Conservation (phyloP, 1,139 yeast species). For the Diutina rugosa region DNA sequence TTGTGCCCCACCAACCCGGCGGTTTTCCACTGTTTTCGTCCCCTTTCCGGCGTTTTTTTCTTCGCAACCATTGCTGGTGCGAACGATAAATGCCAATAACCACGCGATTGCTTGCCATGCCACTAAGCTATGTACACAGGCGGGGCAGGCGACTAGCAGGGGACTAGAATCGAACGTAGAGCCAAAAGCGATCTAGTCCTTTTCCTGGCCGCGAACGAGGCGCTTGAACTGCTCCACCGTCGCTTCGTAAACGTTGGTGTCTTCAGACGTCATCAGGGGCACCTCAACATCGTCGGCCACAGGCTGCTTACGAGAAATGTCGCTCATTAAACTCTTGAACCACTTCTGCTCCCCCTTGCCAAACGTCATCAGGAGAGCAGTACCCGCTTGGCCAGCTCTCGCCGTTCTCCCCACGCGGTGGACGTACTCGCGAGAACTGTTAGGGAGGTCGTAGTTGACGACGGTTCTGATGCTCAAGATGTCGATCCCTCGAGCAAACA, state of each 20-base stretch:
- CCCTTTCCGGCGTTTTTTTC: background rate
- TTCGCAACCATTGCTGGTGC: background rate
- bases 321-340: conserved; percentile 12
- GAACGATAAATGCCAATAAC: too few relatives aligned
- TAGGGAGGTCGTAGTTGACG: conserved; percentile 82
- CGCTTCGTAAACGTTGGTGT: conserved; percentile 48
- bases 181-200: too few relatives aligned
- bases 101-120: too few relatives aligned
- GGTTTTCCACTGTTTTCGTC: background rate
- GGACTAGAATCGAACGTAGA: too few relatives aligned
- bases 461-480: conserved; percentile 61
- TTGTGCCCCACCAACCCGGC: background rate
- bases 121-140: too few relatives aligned
- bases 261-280: background rate
- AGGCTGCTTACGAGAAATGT: background rate
- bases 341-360: conserved; percentile 71
- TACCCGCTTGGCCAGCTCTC: conserved; percentile 72
- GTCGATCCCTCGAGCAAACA: conserved; percentile 92
- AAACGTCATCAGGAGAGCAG: conserved; percentile 54
- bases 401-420: conserved; percentile 97
- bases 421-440: conserved; percentile 80
- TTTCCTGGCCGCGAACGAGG: background rate
- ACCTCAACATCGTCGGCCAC: background rate
- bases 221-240: conserved; percentile 75
- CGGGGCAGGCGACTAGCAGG: too few relatives aligned